Evolutionary conservation across 2,329 filamentous ascomycete genomes (phyloP).

Genomic region (Ceratocystis alfenasii): DNA sequence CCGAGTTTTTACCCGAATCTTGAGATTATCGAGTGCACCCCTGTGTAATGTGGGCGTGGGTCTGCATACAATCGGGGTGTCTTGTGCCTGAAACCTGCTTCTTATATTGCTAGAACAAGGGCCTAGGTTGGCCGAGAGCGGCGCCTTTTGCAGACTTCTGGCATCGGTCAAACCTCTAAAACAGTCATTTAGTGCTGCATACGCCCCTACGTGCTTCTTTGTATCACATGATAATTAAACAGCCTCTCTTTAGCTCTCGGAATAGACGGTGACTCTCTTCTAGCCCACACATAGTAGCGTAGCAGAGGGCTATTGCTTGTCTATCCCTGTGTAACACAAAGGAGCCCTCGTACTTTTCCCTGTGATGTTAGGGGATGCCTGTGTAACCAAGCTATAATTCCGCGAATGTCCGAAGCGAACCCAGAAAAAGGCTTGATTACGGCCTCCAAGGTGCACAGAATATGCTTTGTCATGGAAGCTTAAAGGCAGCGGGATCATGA

Average conservation of each 20-base stretch:
- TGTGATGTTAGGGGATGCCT: background rate
- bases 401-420: conserved; percentile 6
- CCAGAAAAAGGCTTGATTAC: background rate
- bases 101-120: background rate
- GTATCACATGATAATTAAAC: background rate
- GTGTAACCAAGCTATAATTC: background rate
- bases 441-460: background rate
- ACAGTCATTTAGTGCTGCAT: background rate
- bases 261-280: background rate
- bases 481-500: background rate
- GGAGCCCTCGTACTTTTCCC: background rate
- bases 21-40: background rate
- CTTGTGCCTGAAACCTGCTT: conserved; percentile 5
- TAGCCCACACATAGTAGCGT: background rate
- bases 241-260: background rate
- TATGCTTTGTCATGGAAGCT: background rate
- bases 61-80: background rate
- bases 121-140: background rate
- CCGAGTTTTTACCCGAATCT: background rate
- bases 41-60: background rate
- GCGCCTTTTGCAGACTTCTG: background rate
- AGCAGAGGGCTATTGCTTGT: background rate
- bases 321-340: background rate
- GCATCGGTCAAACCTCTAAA: background rate
- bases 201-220: background rate